These are phyloP conservation scores for Epichloe aotearoae DNA, from an alignment of 2,329 filamentous ascomycete genomes.

Conservation along the genomic window DNA sequence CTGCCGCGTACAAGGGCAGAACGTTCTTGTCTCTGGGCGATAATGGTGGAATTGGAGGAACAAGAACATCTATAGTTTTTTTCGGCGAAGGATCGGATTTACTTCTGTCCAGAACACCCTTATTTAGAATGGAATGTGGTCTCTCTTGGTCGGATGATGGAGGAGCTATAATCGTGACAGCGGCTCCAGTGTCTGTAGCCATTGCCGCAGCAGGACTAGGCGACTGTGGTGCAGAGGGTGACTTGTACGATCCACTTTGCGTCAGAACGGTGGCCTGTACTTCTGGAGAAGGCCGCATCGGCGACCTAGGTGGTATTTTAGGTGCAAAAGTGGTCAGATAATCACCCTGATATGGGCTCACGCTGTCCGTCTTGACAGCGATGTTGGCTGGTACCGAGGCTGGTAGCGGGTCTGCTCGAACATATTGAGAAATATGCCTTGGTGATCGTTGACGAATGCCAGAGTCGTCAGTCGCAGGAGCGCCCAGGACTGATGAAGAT, in stretches of 20 bases:
- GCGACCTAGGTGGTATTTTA: not conserved
- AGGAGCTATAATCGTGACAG: not conserved
- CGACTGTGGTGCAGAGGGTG: not conserved
- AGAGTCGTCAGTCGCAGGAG: constrained; percentile 24
- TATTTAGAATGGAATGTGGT: not conserved
- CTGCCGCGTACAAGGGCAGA: not conserved
- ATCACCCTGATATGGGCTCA: not conserved
- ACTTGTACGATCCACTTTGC: not conserved
- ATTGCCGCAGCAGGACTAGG: not conserved
- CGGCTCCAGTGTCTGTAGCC: not conserved
- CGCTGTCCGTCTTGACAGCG: not conserved
- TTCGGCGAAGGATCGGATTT: not conserved
- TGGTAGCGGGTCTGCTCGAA: not conserved
- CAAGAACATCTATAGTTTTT: constrained; percentile 3
- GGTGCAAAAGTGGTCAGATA: not conserved
- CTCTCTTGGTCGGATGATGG: not conserved
- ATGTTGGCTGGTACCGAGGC: not conserved
- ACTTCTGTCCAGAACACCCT: not conserved
- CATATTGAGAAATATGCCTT: constrained; percentile 17
- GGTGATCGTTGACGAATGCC: constrained; percentile 40
- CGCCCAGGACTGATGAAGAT: constrained; percentile 21
- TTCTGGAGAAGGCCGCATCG: not conserved
- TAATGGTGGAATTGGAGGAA: constrained; percentile 6
- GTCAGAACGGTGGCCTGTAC: not conserved
- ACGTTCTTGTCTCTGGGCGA: not conserved